Conservation (phyloP, 1,284 basidiomycete genomes). For the Volvariella volvacea region DNA sequence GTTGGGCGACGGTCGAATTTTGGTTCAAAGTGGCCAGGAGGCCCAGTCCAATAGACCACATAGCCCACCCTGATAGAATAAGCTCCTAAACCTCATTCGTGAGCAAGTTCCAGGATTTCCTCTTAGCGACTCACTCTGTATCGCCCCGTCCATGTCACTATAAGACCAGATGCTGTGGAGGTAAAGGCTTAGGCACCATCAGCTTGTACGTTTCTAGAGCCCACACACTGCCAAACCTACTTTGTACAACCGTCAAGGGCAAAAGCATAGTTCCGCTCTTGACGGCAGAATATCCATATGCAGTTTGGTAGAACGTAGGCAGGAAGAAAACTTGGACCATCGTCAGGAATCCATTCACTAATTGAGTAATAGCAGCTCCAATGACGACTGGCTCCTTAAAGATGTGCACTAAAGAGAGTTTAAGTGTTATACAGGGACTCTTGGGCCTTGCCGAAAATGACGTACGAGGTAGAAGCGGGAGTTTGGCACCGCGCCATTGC, state of each 20-base stretch:
- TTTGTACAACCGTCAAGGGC: conserved; percentile 15
- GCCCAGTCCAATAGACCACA: conserved; percentile 16
- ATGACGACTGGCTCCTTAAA: conserved; percentile 15
- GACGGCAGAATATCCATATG: conserved; percentile 18
- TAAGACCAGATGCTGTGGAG: conserved; percentile 13
- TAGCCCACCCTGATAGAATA: conserved; percentile 16
- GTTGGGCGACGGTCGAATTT: conserved; percentile 11
- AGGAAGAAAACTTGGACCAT: conserved; percentile 17
- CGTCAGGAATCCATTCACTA: conserved; percentile 16
- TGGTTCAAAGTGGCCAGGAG: conserved; percentile 13
- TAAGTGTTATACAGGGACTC: too few relatives aligned
- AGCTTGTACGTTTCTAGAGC: not conserved
- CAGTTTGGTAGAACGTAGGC: conserved; percentile 16
- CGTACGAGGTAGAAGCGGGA: too few relatives aligned
- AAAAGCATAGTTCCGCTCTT: conserved; percentile 16
- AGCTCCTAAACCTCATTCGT: conserved; percentile 10
- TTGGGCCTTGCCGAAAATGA: too few relatives aligned
- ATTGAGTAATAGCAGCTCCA: conserved; percentile 16
- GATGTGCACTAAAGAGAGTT: too few relatives aligned
- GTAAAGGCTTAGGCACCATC: conserved; percentile 5
- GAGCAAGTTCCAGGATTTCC: not conserved
- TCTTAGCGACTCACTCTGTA: conserved; percentile 10
- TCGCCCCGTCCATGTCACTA: conserved; percentile 15
- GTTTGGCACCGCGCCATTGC: too few relatives aligned
- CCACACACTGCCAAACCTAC: conserved; percentile 5